phyloP scores from a whole-genome alignment of 2,329 filamentous ascomycete genomes.

The Cercospora zeae-maydis region DNA sequence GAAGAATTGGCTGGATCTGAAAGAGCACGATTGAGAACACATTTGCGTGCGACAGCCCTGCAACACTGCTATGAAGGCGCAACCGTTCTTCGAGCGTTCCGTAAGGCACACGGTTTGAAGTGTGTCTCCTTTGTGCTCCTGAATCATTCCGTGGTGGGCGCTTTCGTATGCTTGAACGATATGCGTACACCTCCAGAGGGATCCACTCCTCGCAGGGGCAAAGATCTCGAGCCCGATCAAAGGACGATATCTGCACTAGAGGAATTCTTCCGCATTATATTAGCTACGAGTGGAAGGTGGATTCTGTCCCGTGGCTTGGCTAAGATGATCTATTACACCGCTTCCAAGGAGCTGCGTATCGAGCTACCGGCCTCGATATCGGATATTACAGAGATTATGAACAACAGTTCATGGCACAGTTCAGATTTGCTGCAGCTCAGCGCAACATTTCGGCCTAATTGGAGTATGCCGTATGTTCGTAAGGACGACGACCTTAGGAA shows the following conservation, averaged over 20 bases:
- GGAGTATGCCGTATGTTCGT: conserved; percentile 6
- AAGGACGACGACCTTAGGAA: not conserved
- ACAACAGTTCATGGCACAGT: not conserved
- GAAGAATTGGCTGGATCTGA: not conserved
- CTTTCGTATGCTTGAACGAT: conserved; percentile 8
- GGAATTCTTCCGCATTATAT: conserved; percentile 8
- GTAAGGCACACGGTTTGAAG: conserved; percentile 10
- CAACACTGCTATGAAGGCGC: conserved; percentile 8
- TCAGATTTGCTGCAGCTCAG: not conserved
- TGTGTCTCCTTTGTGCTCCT: conserved; percentile 9
- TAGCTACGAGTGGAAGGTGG: conserved; percentile 8
- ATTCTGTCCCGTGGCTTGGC: conserved; percentile 2
- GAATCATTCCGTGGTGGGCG: conserved; percentile 10
- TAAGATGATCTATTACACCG: conserved; percentile 1
- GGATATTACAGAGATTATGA: not conserved
- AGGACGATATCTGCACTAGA: conserved; percentile 7
- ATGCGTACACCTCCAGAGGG: not conserved
- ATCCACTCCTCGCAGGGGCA: not conserved
- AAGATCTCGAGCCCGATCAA: not conserved
- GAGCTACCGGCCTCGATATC: not conserved
- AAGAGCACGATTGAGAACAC: not conserved
- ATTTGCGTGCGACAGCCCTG: not conserved
- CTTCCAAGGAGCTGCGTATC: not conserved
- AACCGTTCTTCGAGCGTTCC: conserved; percentile 1
- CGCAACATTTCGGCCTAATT: conserved; percentile 1